These are phyloP conservation scores for Lagenidium giganteum DNA, from an alignment of 352 stramenopile species.

Conservation along the genomic window DNA sequence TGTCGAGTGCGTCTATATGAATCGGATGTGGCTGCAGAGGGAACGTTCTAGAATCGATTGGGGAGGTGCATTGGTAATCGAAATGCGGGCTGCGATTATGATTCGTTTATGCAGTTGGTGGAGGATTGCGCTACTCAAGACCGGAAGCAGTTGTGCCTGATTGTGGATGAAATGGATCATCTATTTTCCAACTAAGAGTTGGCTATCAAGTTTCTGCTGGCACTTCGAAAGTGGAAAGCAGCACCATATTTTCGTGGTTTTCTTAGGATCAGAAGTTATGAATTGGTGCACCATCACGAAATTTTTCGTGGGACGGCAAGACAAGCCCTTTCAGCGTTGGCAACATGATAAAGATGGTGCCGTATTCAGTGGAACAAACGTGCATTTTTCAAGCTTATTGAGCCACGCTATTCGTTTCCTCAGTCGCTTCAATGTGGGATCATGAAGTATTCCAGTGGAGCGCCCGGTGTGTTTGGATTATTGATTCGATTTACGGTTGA, in stretches of 20 bases:
- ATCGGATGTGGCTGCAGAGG: background rate
- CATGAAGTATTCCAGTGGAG: slow-evolving; percentile 14
- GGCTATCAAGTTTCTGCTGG: slow-evolving; percentile 7
- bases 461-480: slow-evolving; percentile 17
- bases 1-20: background rate
- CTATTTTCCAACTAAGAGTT: slow-evolving; percentile 14
- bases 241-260: slow-evolving; percentile 13
- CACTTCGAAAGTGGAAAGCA: slow-evolving; percentile 13
- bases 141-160: slow-evolving; percentile 4
- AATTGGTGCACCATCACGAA: slow-evolving; percentile 8
- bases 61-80: background rate
- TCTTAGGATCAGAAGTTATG: slow-evolving; percentile 21
- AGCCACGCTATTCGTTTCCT: slow-evolving; percentile 9
- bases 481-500: slow-evolving; percentile 17
- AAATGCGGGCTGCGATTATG: background rate
- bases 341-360: slow-evolving; percentile 7
- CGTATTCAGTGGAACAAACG: slow-evolving; percentile 18
- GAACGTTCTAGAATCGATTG: slow-evolving; percentile 2
- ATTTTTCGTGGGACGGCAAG: background rate
- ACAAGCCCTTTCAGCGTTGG: slow-evolving; percentile 10
- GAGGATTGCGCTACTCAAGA: background rate
- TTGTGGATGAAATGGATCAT: slow-evolving; percentile 17
- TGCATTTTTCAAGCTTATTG: slow-evolving; percentile 17
- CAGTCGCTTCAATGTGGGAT: slow-evolving; percentile 9
- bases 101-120: slow-evolving; percentile 2